Percentiles rank a stretch among this genome's conserved stretches.
Evolutionary conservation across 2,329 filamentous ascomycete genomes (phyloP).

Genomic region (Lasiodiplodia hormozganensis): DNA sequence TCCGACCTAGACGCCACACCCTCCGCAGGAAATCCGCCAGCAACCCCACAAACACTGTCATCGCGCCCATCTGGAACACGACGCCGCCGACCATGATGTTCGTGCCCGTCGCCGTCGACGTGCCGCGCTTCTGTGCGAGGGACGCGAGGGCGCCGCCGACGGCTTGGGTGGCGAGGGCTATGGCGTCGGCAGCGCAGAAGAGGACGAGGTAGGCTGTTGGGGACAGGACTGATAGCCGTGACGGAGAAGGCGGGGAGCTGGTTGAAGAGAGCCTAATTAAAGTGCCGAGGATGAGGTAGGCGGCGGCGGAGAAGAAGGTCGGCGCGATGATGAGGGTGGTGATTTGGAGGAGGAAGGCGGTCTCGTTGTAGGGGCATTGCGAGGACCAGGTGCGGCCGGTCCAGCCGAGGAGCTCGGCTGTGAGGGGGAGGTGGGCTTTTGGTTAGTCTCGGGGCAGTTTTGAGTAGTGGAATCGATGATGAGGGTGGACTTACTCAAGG

Average conservation of each 20-base stretch:
- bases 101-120: constrained; percentile 57
- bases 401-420: constrained; percentile 58
- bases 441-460: background rate
- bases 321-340: constrained; percentile 54
- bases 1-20: constrained; percentile 39
- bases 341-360: constrained; percentile 60
- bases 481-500: background rate
- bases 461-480: no score
- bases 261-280: constrained; percentile 56
- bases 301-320: constrained; percentile 60
- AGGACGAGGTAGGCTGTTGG: constrained; percentile 57
- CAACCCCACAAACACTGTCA: constrained; percentile 56
- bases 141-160: constrained; percentile 65
- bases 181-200: constrained; percentile 64
- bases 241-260: constrained; percentile 48
- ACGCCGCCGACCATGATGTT: constrained; percentile 66
- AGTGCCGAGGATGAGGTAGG: constrained; percentile 60
- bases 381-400: constrained; percentile 57
- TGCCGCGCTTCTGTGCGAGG: constrained; percentile 51
- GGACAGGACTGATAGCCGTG: constrained; percentile 43
- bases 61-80: constrained; percentile 61
- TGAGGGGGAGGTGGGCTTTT: background rate
- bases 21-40: constrained; percentile 45
- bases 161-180: constrained; percentile 64
- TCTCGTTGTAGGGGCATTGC: constrained; percentile 59